phyloP scores from a whole-genome alignment of 2,329 filamentous ascomycete genomes.

The Nemania abortiva region DNA sequence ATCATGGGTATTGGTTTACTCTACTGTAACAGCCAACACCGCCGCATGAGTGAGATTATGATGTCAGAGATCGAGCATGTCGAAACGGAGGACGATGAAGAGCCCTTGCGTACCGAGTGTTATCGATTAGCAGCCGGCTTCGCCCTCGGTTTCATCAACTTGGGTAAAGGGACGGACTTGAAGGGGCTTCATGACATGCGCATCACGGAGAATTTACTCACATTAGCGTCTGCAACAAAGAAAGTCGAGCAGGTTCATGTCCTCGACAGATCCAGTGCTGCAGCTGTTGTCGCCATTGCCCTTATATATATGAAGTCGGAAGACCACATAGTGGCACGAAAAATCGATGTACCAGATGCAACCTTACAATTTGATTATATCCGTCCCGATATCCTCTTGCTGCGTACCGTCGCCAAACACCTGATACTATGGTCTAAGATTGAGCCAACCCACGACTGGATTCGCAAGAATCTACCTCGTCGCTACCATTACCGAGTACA shows the following conservation, averaged over 20 bases:
- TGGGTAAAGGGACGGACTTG: constrained; percentile 89
- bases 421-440: constrained; percentile 94
- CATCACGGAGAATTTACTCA: constrained; percentile 87
- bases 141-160: constrained; percentile 91
- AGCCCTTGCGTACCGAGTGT: constrained; percentile 90
- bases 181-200: constrained; percentile 94
- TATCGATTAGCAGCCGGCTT: constrained; percentile 96
- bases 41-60: constrained; percentile 99
- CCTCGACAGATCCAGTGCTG: constrained; percentile 90
- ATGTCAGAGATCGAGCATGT: constrained; percentile 94
- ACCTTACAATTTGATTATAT: constrained; percentile 94
- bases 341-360: constrained; percentile 93
- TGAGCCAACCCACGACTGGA: constrained; percentile 78
- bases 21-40: constrained; percentile 95
- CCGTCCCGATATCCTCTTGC: constrained; percentile 88
- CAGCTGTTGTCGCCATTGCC: constrained; percentile 89
- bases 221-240: constrained; percentile 87
- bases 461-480: constrained; percentile 77
- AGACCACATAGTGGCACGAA: constrained; percentile 85
- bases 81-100: constrained; percentile 83
- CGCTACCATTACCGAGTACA: constrained; percentile 74
- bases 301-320: constrained; percentile 98
- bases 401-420: constrained; percentile 89
- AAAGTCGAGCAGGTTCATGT: constrained; percentile 93
- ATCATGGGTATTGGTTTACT: constrained; percentile 97